Conservation (phyloP, 2,329 filamentous ascomycete genomes). For the Hirsutella minnesotensis region DNA sequence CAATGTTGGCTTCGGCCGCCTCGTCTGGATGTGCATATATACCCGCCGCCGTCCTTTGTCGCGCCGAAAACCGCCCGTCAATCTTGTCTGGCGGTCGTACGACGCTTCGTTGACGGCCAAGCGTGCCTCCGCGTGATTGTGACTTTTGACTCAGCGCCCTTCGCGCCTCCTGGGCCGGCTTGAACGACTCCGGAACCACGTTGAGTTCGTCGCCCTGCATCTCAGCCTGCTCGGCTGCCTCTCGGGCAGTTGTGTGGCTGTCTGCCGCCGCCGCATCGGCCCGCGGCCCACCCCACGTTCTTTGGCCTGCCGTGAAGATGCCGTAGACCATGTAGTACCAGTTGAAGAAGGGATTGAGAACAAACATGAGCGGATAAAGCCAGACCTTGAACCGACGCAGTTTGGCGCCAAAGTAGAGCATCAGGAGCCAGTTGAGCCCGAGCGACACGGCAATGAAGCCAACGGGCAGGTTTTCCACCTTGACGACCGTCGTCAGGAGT, state of each 20-base stretch:
- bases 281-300: constrained; percentile 90
- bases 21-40: constrained; percentile 61
- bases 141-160: constrained; percentile 15
- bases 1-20: constrained; percentile 20
- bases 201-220: constrained; percentile 79
- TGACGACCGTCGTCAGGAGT: constrained; percentile 72
- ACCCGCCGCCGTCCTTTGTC: constrained; percentile 54
- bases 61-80: constrained; percentile 67
- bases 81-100: constrained; percentile 64
- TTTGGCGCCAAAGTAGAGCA: constrained; percentile 89
- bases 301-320: constrained; percentile 85
- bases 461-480: constrained; percentile 67
- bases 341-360: constrained; percentile 93
- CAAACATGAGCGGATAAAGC: constrained; percentile 91
- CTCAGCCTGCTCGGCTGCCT: constrained; percentile 75
- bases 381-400: constrained; percentile 85
- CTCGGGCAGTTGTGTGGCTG: constrained; percentile 59
- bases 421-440: constrained; percentile 86
- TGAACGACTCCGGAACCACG: constrained; percentile 77
- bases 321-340: constrained; percentile 98
- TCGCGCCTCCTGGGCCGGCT: constrained; percentile 41
- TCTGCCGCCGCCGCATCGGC: constrained; percentile 80
- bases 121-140: constrained; percentile 16
- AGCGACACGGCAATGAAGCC: constrained; percentile 90
- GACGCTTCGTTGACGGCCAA: constrained; percentile 39